A percentile compares a stretch with the other conserved stretches of the same genome.
These are phyloP conservation scores for Leccinellum albellum DNA, from an alignment of 768 basidiomycete genomes.

Conservation along the genomic window DNA sequence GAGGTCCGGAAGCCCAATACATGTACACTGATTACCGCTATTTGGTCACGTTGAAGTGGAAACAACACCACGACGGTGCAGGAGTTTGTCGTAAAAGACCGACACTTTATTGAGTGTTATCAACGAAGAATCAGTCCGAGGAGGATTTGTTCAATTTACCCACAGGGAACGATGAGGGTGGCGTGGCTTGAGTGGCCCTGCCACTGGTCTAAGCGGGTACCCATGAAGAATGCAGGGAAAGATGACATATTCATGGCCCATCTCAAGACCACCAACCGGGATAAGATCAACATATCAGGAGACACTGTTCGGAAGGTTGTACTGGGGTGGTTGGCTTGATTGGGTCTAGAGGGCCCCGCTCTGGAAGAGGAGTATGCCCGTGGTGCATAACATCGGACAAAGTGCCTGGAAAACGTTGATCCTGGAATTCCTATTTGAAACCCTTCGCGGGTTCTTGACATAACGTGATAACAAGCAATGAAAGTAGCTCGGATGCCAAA, in stretches of 20 bases:
- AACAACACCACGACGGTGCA: neutral
- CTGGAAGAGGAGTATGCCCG: conserved; percentile 4
- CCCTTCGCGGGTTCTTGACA: conserved; percentile 3
- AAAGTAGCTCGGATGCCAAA: neutral
- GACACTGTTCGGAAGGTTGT: neutral
- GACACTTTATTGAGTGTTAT: neutral
- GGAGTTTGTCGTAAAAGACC: neutral
- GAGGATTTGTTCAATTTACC: neutral
- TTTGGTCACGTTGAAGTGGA: neutral
- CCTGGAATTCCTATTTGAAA: neutral
- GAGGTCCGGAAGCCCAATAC: neutral
- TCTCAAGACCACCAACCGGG: neutral
- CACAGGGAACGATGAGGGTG: neutral
- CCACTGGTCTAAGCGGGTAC: too few relatives aligned
- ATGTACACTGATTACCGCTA: neutral
- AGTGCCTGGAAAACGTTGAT: neutral
- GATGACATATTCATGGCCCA: neutral
- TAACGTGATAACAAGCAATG: neutral
- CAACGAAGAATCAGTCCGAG: neutral
- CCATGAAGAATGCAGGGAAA: neutral
- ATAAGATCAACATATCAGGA: neutral
- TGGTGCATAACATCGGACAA: neutral
- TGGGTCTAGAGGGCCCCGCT: neutral
- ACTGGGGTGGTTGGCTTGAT: too few relatives aligned
- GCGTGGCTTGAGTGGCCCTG: neutral